These are phyloP conservation scores for Geotrichum bryndzae DNA, from an alignment of 1,139 yeast genomes.

Conservation along the genomic window DNA sequence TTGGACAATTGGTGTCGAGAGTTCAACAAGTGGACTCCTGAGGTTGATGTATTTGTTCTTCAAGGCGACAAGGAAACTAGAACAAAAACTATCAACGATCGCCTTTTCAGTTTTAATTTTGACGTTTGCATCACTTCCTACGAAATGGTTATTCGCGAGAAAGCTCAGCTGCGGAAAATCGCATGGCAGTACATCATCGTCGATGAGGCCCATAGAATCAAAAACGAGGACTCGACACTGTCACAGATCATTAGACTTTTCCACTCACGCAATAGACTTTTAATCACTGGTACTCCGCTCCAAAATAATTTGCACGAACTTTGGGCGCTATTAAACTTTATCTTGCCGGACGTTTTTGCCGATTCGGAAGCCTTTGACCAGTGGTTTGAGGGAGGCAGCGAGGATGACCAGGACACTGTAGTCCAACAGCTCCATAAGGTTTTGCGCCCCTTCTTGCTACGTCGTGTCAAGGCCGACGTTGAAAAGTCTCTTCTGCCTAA, in stretches of 20 bases:
- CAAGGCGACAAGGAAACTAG: conserved; percentile 86
- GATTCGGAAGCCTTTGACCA: conserved; percentile 88
- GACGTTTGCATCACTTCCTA: conserved; percentile 90
- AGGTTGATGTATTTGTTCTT: conserved; percentile 76
- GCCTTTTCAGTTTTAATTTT: conserved; percentile 65
- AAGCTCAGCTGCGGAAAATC: conserved; percentile 69
- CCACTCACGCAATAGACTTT: conserved; percentile 73
- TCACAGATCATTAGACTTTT: conserved; percentile 88
- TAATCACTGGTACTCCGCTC: conserved; percentile 93
- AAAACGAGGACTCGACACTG: conserved; percentile 85
- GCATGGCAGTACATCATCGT: conserved; percentile 92
- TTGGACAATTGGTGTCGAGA: conserved; percentile 95
- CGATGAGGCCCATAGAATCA: conserved; percentile 96
- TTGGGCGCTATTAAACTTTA: conserved; percentile 88
- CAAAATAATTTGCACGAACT: conserved; percentile 92
- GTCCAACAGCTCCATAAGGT: conserved; percentile 88
- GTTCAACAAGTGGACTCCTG: conserved; percentile 92
- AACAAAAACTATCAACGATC: conserved; percentile 49
- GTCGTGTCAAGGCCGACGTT: conserved; percentile 90
- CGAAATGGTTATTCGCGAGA: conserved; percentile 89
- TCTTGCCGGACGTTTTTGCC: conserved; percentile 93
- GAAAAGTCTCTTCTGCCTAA: conserved; percentile 87
- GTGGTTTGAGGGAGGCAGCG: conserved; percentile 65
- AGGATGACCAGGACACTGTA: conserved; percentile 55
- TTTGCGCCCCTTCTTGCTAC: conserved; percentile 75